Base-by-base conservation (phyloP, 345 rosid genomes). In the Hevea brasiliensis region DNA sequence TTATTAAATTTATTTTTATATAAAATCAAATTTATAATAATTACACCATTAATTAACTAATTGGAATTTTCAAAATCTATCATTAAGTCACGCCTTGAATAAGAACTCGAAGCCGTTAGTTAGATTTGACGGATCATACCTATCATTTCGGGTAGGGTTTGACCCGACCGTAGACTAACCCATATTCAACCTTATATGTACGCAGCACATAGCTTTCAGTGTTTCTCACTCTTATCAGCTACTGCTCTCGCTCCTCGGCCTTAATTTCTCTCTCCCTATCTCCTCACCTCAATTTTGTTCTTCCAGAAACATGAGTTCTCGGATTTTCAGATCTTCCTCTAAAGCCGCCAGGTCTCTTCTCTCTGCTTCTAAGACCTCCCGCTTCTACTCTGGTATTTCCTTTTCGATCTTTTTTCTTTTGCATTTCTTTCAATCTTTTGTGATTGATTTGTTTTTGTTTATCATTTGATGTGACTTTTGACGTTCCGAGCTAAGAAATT, bases 261-360 rank as follows among this genome's bases (percentile, higher is more conserved):
- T 44, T 37, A 35, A 14, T 53, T 45, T 24, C 3, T n/a, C 48
- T 13, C 50, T 47, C 58, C 50, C 57, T 37, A 14, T 27, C 53
- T 47, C 11, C 65, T 6, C 48, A 53, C n/a, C 45, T 57, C 29
- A 0, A 40, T 21, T 67, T 67, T 32, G 2, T 47, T 61, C n/a
- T 35, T 18, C 21, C 13, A 35, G 20, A 61, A 85, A 75, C 17
- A 94, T 92, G 99, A 89, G 90, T 80, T 82, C 92, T 48, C 90
- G 81, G 81, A 81, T 89, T 62, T 80, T 69, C 84, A 88, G 96
- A 88, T 89, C 94, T 78, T 92, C 88, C 81, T 90, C 94, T 61
- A 87, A 81, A 79, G 90, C 92, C 56, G 88, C 92, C 10, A 87
- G 89, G 87, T 86, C 94, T 77, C 86, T 92, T 76, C 89, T 85